Evolutionary conservation across 2,329 filamentous ascomycete genomes (phyloP), one percentile per base, ranked within the genome.

Genomic region (Aspergillus sp.): DNA sequence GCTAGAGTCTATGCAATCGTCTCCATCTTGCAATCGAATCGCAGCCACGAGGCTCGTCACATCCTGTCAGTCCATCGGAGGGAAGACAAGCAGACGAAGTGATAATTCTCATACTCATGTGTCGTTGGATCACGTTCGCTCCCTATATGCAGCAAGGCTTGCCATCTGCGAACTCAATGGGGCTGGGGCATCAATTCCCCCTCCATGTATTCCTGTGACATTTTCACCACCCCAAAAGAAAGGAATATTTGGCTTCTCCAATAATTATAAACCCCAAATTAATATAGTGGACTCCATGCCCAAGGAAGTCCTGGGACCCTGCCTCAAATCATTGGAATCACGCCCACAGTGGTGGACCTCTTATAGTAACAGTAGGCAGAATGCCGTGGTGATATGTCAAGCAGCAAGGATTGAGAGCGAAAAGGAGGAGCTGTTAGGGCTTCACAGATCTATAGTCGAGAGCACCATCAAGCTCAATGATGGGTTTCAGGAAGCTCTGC

Each of bases 141-240:
- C 78, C 5, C 69, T 79, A 29, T 85, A 82, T 49, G 80, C 81
- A 2, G 76, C 77, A 7, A 75, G 80, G 36, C 68, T 85, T 11
- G 80, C 83, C 8, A 68, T 83, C 7, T 86, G 83, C 52, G 82
- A 85, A 54, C 69, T 84, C 6, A 68, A 71, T 8, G 74, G 73
- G 13, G 76, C 78, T 2, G 71, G 73, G 8, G 69, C 74, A 11
- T 44, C 60, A 2, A 65, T 79, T 32, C 81, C 82, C 2, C 46
- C 63, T 3, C 54, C 72, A 26, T 86, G 82, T 51, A 53, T 64
- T 12, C 62, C 73, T 2, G 71, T 83, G 30, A 62, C 72, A 6
- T 68, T 70, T 4, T 65, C 68, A 6, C 53, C 61, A 0, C 52
- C 62, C 11, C 48, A 63, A 50, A 48, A 64, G 56, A 60, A 43